Evolutionary conservation across 2,329 filamentous ascomycete genomes (phyloP), one percentile per base, ranked within the genome.

Genomic region (Xylaria sp.): DNA sequence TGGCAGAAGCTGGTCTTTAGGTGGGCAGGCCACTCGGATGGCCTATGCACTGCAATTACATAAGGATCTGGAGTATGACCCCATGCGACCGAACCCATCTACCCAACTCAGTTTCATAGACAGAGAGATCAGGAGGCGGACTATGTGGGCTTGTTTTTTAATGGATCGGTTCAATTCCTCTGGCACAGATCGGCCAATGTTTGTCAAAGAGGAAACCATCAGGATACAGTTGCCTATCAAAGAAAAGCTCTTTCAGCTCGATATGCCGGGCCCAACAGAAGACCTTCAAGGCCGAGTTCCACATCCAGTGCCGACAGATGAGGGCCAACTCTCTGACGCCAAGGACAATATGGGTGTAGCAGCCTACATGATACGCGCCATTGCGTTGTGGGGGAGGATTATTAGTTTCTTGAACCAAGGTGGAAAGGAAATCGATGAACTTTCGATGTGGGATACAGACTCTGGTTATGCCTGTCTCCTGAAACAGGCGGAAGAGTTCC

Each of bases 91-190:
- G n/a, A 87, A 87, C 48, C 85, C 86, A 23, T 84, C 87, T 13
- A 85, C 86, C 1, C 88, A 91, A 70, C 86, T 96, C 61, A 97
- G 93, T 77, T 96, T 96, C 74, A 93, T 94, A 18, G 96, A 98
- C 79, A 91, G 93, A 32, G 96, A 99, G 79, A 98, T 98, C 63
- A 88, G 96, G 69, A 86, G 96, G 73, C 88, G 96, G 65, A 96
- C 94, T 2, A 98, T 99, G 95, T 99, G 96, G 96, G 93, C 94
- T 13, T 98, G 95, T 78, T 97, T 97, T 76, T 81, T 98, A 65
- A 98, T 98, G 94, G 96, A 99, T 78, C 90, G 95, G 0, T 98
- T 98, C 84, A 98, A 97, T 80, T 98, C 95, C 0, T 98, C 94
- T 1, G 95, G 96, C 1, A 97, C 93, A 2, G 94, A 98, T 75